These are phyloP conservation scores for Pichia gijzeniarum DNA, from an alignment of 805 yeast genomes.

Conservation along the genomic window DNA sequence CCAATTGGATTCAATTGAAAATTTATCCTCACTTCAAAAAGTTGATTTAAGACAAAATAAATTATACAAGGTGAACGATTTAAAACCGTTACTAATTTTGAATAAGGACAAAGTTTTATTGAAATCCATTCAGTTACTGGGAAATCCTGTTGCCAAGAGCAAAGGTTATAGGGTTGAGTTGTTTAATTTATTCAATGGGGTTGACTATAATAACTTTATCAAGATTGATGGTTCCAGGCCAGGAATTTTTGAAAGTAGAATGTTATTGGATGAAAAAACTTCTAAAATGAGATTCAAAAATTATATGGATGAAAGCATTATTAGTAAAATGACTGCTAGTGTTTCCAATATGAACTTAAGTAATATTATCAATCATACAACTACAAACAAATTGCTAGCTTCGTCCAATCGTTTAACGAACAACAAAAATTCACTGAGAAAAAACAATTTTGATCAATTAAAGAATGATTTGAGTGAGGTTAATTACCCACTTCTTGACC, in stretches of 20 bases:
- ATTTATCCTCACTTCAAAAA: slow-evolving; percentile 38
- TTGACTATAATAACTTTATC: slow-evolving; percentile 38
- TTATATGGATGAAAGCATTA: slow-evolving; percentile 32
- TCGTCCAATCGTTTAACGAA: too few relatives aligned
- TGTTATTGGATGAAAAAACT: slow-evolving; percentile 44
- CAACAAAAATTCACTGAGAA: neutral
- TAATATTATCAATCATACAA: slow-evolving; percentile 18
- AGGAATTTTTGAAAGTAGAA: slow-evolving; percentile 53
- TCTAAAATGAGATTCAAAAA: slow-evolving; percentile 39
- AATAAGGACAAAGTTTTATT: slow-evolving; percentile 19
- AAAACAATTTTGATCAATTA: neutral
- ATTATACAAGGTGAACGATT: slow-evolving; percentile 31
- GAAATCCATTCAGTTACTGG: slow-evolving; percentile 27
- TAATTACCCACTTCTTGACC: slow-evolving; percentile 7
- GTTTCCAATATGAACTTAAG: slow-evolving; percentile 31
- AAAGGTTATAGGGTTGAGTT: slow-evolving; percentile 47
- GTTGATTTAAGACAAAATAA: slow-evolving; percentile 47
- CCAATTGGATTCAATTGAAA: slow-evolving; percentile 40
- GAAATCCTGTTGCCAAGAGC: slow-evolving; percentile 33
- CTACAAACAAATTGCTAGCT: slow-evolving; percentile 9
- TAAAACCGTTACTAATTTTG: slow-evolving; percentile 35
- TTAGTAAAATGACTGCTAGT: slow-evolving; percentile 33
- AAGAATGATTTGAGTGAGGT: neutral
- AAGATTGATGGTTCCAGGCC: slow-evolving; percentile 57
- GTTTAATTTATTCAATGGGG: slow-evolving; percentile 51